phyloP scores from a whole-genome alignment of 192 early-diverging fungal species.

The Obelidium mucronatum region DNA sequence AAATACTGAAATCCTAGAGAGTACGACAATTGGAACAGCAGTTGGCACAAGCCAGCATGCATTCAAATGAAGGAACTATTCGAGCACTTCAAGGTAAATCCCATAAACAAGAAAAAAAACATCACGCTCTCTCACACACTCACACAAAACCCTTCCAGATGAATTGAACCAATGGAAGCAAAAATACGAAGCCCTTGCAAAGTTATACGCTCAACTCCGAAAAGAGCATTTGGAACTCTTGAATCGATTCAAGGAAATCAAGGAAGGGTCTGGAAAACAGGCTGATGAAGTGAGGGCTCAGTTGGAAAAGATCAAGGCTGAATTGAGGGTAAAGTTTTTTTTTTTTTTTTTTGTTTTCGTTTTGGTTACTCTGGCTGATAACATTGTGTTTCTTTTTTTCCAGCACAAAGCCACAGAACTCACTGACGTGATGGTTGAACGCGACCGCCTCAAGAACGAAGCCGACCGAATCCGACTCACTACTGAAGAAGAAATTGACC shows the following conservation, averaged over 20 bases:
- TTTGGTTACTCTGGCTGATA: neutral
- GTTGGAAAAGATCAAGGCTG: slow-evolving; percentile 74
- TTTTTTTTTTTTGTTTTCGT: no score
- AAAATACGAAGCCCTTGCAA: slow-evolving; percentile 97
- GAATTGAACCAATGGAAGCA: slow-evolving; percentile 96
- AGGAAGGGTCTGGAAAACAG: slow-evolving; percentile 71
- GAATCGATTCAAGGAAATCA: slow-evolving; percentile 87
- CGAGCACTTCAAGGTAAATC: slow-evolving; percentile 14
- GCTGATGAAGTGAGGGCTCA: slow-evolving; percentile 84
- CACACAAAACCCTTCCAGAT: slow-evolving; percentile 49
- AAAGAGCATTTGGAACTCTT: slow-evolving; percentile 95
- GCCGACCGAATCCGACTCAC: slow-evolving; percentile 78
- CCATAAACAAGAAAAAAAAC: neutral
- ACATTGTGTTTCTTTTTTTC: neutral
- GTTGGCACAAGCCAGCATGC: slow-evolving; percentile 49
- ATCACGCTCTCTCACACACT: neutral
- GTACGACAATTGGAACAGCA: slow-evolving; percentile 88
- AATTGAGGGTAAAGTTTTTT: slow-evolving; percentile 54
- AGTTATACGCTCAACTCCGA: slow-evolving; percentile 95
- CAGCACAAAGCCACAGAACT: slow-evolving; percentile 53
- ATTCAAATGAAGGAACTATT: slow-evolving; percentile 27
- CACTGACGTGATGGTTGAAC: slow-evolving; percentile 90
- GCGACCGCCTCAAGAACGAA: slow-evolving; percentile 84
- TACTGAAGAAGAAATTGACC: slow-evolving; percentile 83
- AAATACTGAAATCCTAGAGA: no score